Conservation (phyloP, 805 yeast genomes). For the Spathaspora sp. region DNA sequence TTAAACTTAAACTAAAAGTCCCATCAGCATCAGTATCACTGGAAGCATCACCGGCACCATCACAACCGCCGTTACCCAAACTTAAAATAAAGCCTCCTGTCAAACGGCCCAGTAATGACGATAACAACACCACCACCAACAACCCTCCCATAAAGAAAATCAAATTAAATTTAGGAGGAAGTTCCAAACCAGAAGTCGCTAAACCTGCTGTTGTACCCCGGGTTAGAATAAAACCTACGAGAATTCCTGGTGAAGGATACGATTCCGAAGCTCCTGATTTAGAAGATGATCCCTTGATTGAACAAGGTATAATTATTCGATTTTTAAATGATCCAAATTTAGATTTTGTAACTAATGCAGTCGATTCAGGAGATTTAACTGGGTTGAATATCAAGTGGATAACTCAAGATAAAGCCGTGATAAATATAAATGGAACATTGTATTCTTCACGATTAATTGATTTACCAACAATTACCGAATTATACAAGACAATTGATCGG, state of each 20-base stretch:
- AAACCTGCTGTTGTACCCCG: conserved; percentile 30
- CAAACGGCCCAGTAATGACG: conserved; percentile 1
- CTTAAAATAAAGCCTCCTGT: conserved; percentile 20
- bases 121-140: conserved; percentile 1
- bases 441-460: conserved; percentile 87
- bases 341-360: conserved; percentile 71
- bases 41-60: conserved; percentile 3
- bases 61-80: conserved; percentile 8
- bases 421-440: conserved; percentile 60
- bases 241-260: conserved; percentile 92
- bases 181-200: neutral
- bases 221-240: conserved; percentile 52
- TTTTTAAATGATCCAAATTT: conserved; percentile 66
- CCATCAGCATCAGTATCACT: conserved; percentile 9
- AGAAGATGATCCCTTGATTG: conserved; percentile 91
- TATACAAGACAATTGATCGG: conserved; percentile 82
- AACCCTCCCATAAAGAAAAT: conserved; percentile 11
- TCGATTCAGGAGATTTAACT: conserved; percentile 71
- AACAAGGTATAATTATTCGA: conserved; percentile 79
- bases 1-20: conserved; percentile 20
- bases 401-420: conserved; percentile 74
- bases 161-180: conserved; percentile 14
- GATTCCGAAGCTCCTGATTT: conserved; percentile 95
- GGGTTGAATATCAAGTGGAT: conserved; percentile 78
- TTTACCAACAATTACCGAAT: conserved; percentile 83